These are phyloP conservation scores for Aureoboletus auriporus DNA, from an alignment of 768 basidiomycete species.

Conservation along the genomic window DNA sequence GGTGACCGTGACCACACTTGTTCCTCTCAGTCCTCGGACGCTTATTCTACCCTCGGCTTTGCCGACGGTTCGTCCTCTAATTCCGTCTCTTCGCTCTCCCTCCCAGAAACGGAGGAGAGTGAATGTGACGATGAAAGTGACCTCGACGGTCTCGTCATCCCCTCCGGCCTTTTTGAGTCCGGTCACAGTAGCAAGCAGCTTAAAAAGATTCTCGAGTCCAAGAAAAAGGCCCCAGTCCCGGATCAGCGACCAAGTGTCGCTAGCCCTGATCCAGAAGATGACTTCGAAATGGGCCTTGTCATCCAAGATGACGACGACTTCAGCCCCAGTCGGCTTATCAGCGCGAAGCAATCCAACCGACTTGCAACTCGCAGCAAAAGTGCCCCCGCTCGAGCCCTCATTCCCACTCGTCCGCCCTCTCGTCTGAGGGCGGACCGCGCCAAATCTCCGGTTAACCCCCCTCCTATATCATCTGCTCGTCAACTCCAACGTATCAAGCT, in stretches of 20 bases:
- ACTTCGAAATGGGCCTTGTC: conserved; percentile 81
- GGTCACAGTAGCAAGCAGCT: conserved; percentile 52
- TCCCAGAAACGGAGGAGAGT: conserved; percentile 72
- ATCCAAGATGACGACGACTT: conserved; percentile 82
- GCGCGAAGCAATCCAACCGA: conserved; percentile 41
- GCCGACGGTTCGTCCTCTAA: conserved; percentile 70
- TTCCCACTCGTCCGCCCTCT: conserved; percentile 60
- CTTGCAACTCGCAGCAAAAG: conserved; percentile 54
- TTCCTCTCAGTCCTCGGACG: conserved; percentile 85
- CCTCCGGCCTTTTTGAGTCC: conserved; percentile 71
- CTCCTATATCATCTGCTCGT: conserved; percentile 64
- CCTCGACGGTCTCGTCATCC: conserved; percentile 78
- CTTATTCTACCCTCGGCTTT: conserved; percentile 77
- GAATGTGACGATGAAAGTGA: conserved; percentile 65
- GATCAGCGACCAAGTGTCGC: conserved; percentile 51
- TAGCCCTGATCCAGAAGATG: conserved; percentile 70
- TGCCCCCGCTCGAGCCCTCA: conserved; percentile 47
- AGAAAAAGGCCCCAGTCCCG: conserved; percentile 53
- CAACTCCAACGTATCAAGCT: conserved; percentile 65
- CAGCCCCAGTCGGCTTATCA: conserved; percentile 69
- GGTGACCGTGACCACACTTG: conserved; percentile 78
- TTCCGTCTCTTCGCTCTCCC: conserved; percentile 59
- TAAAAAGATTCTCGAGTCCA: conserved; percentile 48
- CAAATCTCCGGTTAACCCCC: conserved; percentile 69
- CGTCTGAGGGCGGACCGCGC: conserved; percentile 59